phyloP scores from a whole-genome alignment of 257 asterid genomes.

The Penstemon newberryi region DNA sequence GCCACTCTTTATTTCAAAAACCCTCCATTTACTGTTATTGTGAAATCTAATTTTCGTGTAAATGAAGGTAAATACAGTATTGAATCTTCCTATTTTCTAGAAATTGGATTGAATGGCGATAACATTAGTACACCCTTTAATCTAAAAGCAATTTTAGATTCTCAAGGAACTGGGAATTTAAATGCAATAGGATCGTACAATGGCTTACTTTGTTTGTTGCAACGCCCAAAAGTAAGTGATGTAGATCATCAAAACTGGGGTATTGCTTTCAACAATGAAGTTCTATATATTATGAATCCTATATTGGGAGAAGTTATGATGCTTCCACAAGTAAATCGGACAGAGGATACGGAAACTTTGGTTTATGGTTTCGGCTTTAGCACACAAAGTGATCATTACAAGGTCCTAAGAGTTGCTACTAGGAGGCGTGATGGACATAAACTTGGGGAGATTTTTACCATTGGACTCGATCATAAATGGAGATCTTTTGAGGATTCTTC shows the following conservation, averaged over 20 bases:
- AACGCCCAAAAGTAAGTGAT: too few relatives aligned
- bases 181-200: conserved; percentile 20
- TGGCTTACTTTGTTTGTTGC: neutral
- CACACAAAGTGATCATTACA: neutral
- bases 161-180: neutral
- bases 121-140: neutral
- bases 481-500: conserved; percentile 21
- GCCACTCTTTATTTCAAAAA: neutral
- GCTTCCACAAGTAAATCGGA: conserved; percentile 1
- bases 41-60: neutral
- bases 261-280: conserved; percentile 5
- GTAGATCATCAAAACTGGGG: neutral
- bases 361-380: conserved; percentile 24
- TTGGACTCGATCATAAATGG: conserved; percentile 28
- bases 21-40: neutral
- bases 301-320: conserved; percentile 14
- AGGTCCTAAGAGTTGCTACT: conserved; percentile 16
- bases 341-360: neutral
- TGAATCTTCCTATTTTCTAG: neutral
- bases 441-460: conserved; percentile 13
- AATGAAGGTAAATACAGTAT: neutral
- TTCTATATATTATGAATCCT: conserved; percentile 21
- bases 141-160: neutral
- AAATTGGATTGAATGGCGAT: conserved; percentile 20
- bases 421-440: neutral